A percentile compares a stretch with the other conserved stretches of the same genome.
Evolutionary conservation across 176 grass and related monocot genomes (phyloP).

Genomic region (Leersia perrieri): DNA sequence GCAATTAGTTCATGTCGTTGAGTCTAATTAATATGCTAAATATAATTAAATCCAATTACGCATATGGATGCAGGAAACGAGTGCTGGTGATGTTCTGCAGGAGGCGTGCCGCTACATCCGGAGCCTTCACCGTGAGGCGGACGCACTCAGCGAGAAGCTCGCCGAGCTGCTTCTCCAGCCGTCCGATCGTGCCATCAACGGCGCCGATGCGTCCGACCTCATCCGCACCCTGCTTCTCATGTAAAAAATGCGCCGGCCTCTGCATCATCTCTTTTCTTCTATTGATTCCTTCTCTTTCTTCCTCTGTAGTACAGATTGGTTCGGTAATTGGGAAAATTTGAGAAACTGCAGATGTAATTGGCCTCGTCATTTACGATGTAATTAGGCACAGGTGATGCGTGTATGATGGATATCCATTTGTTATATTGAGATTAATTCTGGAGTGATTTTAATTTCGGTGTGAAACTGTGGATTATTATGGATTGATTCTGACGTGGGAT

Average conservation of each 20-base stretch:
- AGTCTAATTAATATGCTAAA: too few species aligned
- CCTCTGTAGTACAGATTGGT: not conserved
- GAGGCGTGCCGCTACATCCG: slow-evolving; percentile 53
- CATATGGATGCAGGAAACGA: too few species aligned
- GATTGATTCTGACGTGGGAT: not conserved
- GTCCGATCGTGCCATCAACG: not conserved
- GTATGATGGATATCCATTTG: too few species aligned
- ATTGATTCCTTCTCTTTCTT: not conserved
- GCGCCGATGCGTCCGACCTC: not conserved
- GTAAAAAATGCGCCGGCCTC: not conserved
- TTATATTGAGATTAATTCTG: too few species aligned
- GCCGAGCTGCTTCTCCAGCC: slow-evolving; percentile 37
- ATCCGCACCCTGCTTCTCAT: slow-evolving; percentile 33
- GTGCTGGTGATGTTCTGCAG: slow-evolving; percentile 29
- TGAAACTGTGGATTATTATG: not conserved
- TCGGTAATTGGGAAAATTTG: too few species aligned
- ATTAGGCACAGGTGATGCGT: too few species aligned
- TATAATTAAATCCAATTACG: too few species aligned
- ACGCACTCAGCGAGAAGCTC: slow-evolving; percentile 35
- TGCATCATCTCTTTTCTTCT: not conserved
- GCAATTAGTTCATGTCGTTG: too few species aligned
- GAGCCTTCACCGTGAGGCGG: slow-evolving; percentile 44
- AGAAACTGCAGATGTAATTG: too few species aligned
- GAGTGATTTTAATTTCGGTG: too few species aligned
- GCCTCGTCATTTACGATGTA: too few species aligned